Base-by-base conservation (phyloP, 2,329 filamentous ascomycete species). In the Ophiostoma novo-ulmi region DNA sequence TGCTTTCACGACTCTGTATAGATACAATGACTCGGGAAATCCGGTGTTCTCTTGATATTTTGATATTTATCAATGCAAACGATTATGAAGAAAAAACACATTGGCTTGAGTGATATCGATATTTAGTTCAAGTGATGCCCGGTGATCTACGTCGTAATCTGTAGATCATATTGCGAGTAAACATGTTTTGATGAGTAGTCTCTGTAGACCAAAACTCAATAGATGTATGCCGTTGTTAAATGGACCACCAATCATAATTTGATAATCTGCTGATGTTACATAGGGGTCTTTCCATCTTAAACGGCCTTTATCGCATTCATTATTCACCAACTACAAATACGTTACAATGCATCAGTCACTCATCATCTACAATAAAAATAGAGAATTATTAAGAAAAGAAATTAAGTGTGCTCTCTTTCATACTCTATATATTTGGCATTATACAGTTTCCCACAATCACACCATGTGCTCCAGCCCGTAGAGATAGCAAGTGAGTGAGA, bases 11-110 rank as follows among this genome's bases (percentile, higher is more conserved):
- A 58, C 41, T 58, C 35, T 41, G 63, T 39, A 65, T 65, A 71
- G 68, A 71, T 71, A 71, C 70, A 70, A 58, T 41, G 64, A 71
- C 67, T 69, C 69, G 67, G 68, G 63, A 65, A 22, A 38, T 41
- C 22, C 22, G 64, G 66, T 35, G 69, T 69, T 63, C 20, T 31
- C 52, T 69, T 67, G 20, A 67, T 38, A 67, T 38, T 35, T 63
- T 69, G 26, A 65, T 38, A 22, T 65, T 63, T 65, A 65, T 65
- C 26, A 71, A 71, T 71, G 68, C 68, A 41, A 71, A 71, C 65
- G 70, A 71, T 70, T 65, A 69, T 48, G 63, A 31, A 31, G 3
- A 31, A 69, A 71, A 71, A 39, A 10, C 17, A 10, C 14, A 5
- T n/a, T 3, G 11, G 2, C 26, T 31, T 67, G 38, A 14, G 8